Evolutionary conservation across 2,329 filamentous ascomycete species (phyloP), one percentile per base, ranked within the genome.

Genomic region (Cladosporium sp.): DNA sequence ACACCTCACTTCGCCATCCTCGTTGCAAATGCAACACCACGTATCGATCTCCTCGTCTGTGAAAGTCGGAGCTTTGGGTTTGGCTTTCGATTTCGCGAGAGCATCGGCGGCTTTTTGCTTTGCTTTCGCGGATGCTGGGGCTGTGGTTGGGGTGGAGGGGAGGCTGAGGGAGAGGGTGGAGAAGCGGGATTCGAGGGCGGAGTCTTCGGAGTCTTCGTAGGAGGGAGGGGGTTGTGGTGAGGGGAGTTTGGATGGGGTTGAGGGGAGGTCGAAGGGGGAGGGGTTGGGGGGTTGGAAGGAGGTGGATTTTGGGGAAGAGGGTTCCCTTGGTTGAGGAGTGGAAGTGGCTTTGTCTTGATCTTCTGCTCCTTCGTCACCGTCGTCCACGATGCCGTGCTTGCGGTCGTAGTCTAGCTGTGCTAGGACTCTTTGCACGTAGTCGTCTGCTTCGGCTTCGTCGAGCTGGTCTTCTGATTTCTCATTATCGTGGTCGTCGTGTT

Each of bases 1-100:
- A 74, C 92, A 96, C 65, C 84, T 83, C 30, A 95, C 79, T 3
- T 87, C 88, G 0, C 89, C 91, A 73, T 95, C 90, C 66, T 92
- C 91, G 56, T 90, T 87, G 74, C 92, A 96, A 11, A 95, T 92
- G 34, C 89, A 85, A 75, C 92, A 96, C 91, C 91, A 96, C 1
- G 84, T 86, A 49, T 89, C 87, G 67, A 89, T 83, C 71, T 94
- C 91, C 36, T 89, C 88, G 70, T 93, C 89, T 0, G 88, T 86
- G 73, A 78, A 80, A 57, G 74, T 75, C n/a, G 77, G 72, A 16
- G 78, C 58, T 58, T 72, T 80, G 7, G 26, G 73, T 54, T 75
- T 74, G 1, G 75, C 64, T 58, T 75, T 76, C 7, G 69, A 65
- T 30, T 70, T 73, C 34, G 61, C 59, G 11, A 73, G 69, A 28